These are phyloP conservation scores for Phytophthora chlamydospora DNA, from an alignment of 352 stramenopile genomes.

Conservation along the genomic window DNA sequence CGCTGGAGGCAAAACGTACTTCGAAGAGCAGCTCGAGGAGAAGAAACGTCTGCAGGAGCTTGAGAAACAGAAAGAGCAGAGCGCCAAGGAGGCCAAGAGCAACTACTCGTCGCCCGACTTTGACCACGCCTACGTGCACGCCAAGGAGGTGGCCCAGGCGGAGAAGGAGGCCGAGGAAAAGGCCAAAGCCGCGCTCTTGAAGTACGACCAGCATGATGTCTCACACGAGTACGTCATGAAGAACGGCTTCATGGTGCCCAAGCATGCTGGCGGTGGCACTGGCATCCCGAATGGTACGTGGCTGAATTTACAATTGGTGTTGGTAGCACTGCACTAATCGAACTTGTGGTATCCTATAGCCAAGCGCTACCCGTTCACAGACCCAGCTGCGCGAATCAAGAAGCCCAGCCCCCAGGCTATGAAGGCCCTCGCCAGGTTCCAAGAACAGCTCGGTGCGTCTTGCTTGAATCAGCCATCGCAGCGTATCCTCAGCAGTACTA, in stretches of 20 bases:
- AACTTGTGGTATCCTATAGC: conserved; percentile 22
- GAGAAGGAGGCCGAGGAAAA: conserved; percentile 65
- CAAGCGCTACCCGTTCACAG: conserved; percentile 71
- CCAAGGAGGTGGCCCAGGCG: conserved; percentile 53
- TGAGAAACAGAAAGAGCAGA: conserved; percentile 48
- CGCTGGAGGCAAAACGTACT: conserved; percentile 55
- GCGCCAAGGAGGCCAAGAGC: conserved; percentile 50
- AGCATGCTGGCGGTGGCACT: conserved; percentile 21
- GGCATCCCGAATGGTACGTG: conserved; percentile 25
- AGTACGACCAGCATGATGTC: conserved; percentile 64
- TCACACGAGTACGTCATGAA: conserved; percentile 67
- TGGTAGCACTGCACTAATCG: background rate
- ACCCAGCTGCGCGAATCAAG: conserved; percentile 50
- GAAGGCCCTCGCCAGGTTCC: conserved; percentile 60
- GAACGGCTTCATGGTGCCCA: conserved; percentile 60
- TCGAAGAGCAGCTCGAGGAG: conserved; percentile 67
- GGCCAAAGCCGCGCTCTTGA: conserved; percentile 54
- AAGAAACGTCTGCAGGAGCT: conserved; percentile 62
- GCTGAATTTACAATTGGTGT: background rate
- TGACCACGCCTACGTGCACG: conserved; percentile 58
- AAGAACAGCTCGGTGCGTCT: conserved; percentile 57
- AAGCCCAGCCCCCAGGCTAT: conserved; percentile 48
- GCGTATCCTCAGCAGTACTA: background rate
- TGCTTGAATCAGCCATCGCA: background rate
- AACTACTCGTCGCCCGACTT: conserved; percentile 59